Evolutionary conservation across 345 rosid species (phyloP).

Genomic region (Pistacia atlantica): DNA sequence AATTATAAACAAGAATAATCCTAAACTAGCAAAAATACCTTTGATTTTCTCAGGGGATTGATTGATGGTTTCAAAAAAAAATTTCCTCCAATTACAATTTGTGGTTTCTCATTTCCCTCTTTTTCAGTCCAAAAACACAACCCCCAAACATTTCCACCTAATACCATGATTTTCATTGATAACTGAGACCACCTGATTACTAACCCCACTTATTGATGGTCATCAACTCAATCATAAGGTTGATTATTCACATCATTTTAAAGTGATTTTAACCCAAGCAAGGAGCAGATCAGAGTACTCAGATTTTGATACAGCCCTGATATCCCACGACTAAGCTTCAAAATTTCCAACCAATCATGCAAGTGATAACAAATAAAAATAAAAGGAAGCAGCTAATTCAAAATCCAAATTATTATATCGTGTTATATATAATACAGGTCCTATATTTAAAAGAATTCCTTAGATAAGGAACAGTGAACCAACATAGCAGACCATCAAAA

Average conservation of each 20-base stretch:
- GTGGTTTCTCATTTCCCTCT: neutral
- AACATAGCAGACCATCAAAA: neutral
- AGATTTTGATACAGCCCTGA: neutral
- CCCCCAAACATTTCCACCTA: neutral
- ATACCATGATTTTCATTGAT: neutral
- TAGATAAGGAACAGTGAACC: neutral
- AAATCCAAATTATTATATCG: neutral
- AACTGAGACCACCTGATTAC: neutral
- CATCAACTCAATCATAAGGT: constrained; percentile 1
- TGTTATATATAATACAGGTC: neutral
- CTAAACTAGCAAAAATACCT: neutral
- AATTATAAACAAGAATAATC: neutral
- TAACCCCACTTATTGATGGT: neutral
- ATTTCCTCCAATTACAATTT: neutral
- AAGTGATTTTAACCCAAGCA: neutral
- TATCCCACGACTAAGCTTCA: neutral
- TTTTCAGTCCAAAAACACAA: neutral
- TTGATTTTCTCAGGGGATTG: neutral
- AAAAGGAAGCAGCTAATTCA: neutral
- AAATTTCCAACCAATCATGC: neutral
- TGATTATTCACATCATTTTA: neutral
- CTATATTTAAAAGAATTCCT: neutral
- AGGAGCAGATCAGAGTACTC: neutral
- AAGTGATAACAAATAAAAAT: neutral
- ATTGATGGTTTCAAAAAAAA: neutral